phyloP scores from a whole-genome alignment of 2,329 filamentous ascomycete genomes.

The Aspergillus puulaauensis region DNA sequence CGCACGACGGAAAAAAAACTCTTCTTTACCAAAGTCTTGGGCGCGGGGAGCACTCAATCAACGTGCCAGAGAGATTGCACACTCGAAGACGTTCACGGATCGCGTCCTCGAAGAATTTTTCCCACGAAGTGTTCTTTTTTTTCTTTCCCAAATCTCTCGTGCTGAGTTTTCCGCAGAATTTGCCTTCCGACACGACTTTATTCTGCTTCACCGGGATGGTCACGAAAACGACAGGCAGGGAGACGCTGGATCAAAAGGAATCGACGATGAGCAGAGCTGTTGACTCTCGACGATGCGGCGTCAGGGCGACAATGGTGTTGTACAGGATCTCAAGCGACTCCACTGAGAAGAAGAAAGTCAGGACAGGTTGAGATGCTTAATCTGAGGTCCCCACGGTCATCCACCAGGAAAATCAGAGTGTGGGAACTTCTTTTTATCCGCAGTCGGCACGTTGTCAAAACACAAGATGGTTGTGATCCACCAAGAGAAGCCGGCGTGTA shows the following conservation, averaged over 20 bases:
- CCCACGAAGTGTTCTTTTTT: conserved; percentile 5
- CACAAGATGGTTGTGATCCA: conserved; percentile 41
- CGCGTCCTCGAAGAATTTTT: conserved; percentile 14
- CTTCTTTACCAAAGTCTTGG: conserved; percentile 15
- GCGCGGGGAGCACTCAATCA: conserved; percentile 10
- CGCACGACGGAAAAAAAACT: conserved; percentile 21
- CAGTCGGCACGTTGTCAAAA: conserved; percentile 44
- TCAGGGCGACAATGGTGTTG: conserved; percentile 12
- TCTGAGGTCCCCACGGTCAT: conserved; percentile 42
- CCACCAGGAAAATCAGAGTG: conserved; percentile 38
- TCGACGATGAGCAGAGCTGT: not conserved
- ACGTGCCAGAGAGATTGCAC: conserved; percentile 11
- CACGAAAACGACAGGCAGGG: conserved; percentile 19
- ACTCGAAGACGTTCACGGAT: conserved; percentile 13
- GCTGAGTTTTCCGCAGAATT: not conserved
- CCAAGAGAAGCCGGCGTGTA: conserved; percentile 33
- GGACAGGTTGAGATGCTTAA: conserved; percentile 35
- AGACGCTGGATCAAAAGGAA: conserved; percentile 4
- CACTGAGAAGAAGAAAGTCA: conserved; percentile 27
- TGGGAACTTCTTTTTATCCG: conserved; percentile 43
- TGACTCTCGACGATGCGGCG: not conserved
- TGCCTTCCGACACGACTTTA: conserved; percentile 17
- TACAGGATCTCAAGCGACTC: conserved; percentile 30
- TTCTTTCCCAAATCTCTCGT: conserved; percentile 14
- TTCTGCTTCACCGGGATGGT: conserved; percentile 10